These are phyloP conservation scores for Pterocarpus santalinus DNA, from an alignment of 306 rosid genomes.

Conservation along the genomic window DNA sequence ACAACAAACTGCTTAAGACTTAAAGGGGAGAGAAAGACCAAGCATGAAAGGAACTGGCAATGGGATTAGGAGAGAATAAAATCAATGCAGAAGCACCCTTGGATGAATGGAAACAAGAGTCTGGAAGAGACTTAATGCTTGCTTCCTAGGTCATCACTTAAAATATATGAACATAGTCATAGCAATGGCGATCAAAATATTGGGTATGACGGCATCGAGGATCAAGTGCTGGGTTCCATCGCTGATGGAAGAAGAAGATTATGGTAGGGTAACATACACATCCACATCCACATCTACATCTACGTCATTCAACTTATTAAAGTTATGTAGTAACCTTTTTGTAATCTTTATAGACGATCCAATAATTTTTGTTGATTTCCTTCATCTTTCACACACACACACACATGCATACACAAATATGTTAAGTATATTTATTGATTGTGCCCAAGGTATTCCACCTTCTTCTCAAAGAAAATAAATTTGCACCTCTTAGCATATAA, in stretches of 20 bases:
- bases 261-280: neutral
- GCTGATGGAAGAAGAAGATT: constrained; percentile 37
- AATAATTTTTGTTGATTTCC: no score
- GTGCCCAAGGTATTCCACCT: no score
- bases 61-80: constrained; percentile 53
- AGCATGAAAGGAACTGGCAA: constrained; percentile 57
- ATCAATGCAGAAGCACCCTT: neutral
- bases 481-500: no score
- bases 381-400: no score
- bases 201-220: neutral
- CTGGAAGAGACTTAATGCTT: constrained; percentile 13
- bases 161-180: neutral
- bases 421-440: no score
- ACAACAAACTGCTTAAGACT: constrained; percentile 30
- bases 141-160: neutral
- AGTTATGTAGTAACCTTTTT: no score
- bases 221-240: neutral
- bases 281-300: no score
- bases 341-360: no score
- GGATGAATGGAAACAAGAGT: neutral
- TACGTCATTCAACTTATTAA: no score
- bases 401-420: no score
- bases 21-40: constrained; percentile 41
- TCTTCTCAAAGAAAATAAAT: no score
- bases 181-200: neutral